Percentiles rank a stretch among this genome's conserved stretches.
Evolutionary conservation across 2,329 filamentous ascomycete genomes (phyloP).

Genomic region (Stachybotrys elegans): DNA sequence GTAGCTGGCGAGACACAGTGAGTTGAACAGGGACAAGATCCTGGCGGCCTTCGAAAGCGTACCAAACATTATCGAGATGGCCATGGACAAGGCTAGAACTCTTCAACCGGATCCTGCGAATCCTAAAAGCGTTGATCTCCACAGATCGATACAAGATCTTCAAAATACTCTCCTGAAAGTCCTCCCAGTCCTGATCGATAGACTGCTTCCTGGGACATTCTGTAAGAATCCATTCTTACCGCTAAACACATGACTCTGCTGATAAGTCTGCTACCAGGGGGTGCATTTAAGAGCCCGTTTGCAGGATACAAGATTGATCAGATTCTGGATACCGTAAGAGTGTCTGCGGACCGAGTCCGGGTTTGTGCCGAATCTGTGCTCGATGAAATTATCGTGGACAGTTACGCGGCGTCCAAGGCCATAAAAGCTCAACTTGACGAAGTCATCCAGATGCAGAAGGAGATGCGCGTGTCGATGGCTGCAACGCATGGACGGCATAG

Average conservation of each 20-base stretch:
- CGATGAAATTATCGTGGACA: neutral
- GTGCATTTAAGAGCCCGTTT: neutral
- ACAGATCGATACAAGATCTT: neutral
- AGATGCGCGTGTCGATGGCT: neutral
- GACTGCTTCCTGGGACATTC: neutral
- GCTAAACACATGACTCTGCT: neutral
- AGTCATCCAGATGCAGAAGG: neutral
- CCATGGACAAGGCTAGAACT: neutral
- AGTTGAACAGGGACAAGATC: neutral
- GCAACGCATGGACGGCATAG: neutral
- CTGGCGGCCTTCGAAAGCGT: neutral
- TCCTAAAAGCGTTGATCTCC: neutral
- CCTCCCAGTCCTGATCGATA: neutral
- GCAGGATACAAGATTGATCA: neutral
- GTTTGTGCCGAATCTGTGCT: neutral
- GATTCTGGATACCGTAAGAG: neutral
- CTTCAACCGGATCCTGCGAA: neutral
- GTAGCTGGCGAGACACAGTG: neutral
- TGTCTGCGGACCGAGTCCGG: neutral
- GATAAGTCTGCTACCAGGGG: neutral
- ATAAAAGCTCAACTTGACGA: neutral
- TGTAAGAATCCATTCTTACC: neutral
- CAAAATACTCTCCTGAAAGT: neutral
- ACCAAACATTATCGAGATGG: slow-evolving; percentile 1
- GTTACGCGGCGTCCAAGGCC: neutral